Conservation (phyloP, 1,284 basidiomycete genomes). For the Retiboletus fuscus region DNA sequence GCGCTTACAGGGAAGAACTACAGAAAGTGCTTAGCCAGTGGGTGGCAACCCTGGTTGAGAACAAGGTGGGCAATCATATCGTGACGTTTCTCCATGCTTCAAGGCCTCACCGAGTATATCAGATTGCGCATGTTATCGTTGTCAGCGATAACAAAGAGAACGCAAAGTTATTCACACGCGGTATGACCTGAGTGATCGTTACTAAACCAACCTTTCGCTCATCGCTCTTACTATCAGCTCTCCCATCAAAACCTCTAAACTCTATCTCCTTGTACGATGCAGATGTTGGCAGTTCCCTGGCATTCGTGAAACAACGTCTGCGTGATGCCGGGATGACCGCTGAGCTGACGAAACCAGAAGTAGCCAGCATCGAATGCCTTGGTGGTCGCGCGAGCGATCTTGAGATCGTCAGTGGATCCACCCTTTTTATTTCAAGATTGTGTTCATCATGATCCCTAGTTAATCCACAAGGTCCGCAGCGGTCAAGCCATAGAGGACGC, state of each 20-base stretch:
- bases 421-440: slow-evolving; percentile 2
- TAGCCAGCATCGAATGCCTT: slow-evolving; percentile 72
- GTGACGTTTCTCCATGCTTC: slow-evolving; percentile 2
- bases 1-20: slow-evolving; percentile 76
- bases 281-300: slow-evolving; percentile 81
- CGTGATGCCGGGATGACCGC: slow-evolving; percentile 65
- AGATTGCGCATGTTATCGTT: slow-evolving; percentile 93
- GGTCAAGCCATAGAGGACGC: slow-evolving; percentile 83
- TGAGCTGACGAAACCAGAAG: slow-evolving; percentile 66
- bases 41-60: slow-evolving; percentile 86
- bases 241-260: slow-evolving; percentile 89
- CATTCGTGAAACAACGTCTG: slow-evolving; percentile 87
- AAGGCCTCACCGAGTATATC: slow-evolving; percentile 11
- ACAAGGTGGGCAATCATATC: slow-evolving; percentile 61
- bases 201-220: not conserved
- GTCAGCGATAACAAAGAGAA: slow-evolving; percentile 92
- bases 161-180: slow-evolving; percentile 84
- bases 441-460: slow-evolving; percentile 53
- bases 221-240: slow-evolving; percentile 59
- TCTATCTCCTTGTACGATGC: slow-evolving; percentile 87
- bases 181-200: slow-evolving; percentile 49
- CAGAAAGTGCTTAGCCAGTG: slow-evolving; percentile 86
- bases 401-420: slow-evolving; percentile 69
- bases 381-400: slow-evolving; percentile 92
- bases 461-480: slow-evolving; percentile 87